Percentiles rank a stretch among this genome's conserved stretches.
phyloP scores from a whole-genome alignment of 176 grass and related monocot species.

The Elaeis guineensis region DNA sequence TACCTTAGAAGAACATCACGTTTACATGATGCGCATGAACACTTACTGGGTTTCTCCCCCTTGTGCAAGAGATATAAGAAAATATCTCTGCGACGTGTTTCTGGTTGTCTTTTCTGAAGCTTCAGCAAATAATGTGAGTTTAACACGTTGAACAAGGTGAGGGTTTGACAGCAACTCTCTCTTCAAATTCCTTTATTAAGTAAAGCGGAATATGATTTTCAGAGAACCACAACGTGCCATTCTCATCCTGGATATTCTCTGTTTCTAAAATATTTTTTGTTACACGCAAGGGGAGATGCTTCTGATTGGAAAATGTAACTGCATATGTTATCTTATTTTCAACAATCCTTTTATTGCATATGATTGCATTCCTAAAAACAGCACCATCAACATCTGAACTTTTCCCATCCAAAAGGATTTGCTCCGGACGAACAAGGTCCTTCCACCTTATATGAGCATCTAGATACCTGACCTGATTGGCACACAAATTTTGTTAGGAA shows the following conservation, averaged over 20 bases:
- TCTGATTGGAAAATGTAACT: slow-evolving; percentile 74
- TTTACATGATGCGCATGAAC: slow-evolving; percentile 78
- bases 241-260: slow-evolving; percentile 47
- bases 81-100: slow-evolving; percentile 32
- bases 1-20: slow-evolving; percentile 73
- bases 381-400: slow-evolving; percentile 49
- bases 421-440: slow-evolving; percentile 84
- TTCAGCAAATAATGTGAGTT: slow-evolving; percentile 28
- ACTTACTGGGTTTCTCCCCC: slow-evolving; percentile 35
- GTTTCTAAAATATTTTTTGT: slow-evolving; percentile 89
- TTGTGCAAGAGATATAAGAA: slow-evolving; percentile 82
- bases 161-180: slow-evolving; percentile 27
- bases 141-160: slow-evolving; percentile 22
- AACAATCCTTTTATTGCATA: slow-evolving; percentile 64
- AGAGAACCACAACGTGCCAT: slow-evolving; percentile 76
- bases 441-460: slow-evolving; percentile 92
- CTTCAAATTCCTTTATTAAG: slow-evolving; percentile 76
- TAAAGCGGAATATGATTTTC: slow-evolving; percentile 84
- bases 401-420: slow-evolving; percentile 59
- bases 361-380: slow-evolving; percentile 81
- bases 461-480: slow-evolving; percentile 91
- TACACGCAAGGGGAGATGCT: slow-evolving; percentile 77
- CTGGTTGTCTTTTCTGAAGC: slow-evolving; percentile 33
- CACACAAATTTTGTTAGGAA: background rate
- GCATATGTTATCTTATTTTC: slow-evolving; percentile 67